Evolutionary conservation across 1,284 basidiomycete species (phyloP).

Genomic region (Ceratobasidium sp.): DNA sequence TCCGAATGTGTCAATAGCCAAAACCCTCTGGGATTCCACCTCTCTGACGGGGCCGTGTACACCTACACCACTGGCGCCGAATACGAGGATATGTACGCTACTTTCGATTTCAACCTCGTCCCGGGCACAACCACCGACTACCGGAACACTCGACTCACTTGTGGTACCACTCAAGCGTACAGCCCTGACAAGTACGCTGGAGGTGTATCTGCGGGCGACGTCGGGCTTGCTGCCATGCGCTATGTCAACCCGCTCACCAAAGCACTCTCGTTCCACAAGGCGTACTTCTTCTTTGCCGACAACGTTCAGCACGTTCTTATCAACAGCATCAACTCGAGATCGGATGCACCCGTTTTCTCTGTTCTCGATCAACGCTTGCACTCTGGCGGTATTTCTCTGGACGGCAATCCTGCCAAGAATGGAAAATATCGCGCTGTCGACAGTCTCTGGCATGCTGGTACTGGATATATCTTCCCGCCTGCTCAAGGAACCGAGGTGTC

Average conservation of each 20-base stretch:
- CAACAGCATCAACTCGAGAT: constrained; percentile 62
- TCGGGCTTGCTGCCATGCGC: constrained; percentile 70
- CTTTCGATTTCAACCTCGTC: constrained; percentile 80
- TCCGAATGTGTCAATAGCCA: constrained; percentile 73
- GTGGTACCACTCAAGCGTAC: constrained; percentile 58
- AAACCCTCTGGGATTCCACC: constrained; percentile 75
- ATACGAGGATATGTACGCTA: constrained; percentile 74
- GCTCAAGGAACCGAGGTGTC: constrained; percentile 14
- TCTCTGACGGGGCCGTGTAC: constrained; percentile 73
- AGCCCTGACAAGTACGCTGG: constrained; percentile 72
- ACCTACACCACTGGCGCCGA: constrained; percentile 73
- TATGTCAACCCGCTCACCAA: constrained; percentile 66
- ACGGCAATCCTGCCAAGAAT: constrained; percentile 56
- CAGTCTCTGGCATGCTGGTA: constrained; percentile 68
- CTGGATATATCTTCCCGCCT: constrained; percentile 65
- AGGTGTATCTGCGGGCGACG: constrained; percentile 67
- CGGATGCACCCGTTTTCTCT: constrained; percentile 65
- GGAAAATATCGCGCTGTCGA: constrained; percentile 55
- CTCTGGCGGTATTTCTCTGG: constrained; percentile 61
- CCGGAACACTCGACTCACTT: constrained; percentile 64
- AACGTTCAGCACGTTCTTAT: constrained; percentile 73
- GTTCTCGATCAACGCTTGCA: constrained; percentile 73
- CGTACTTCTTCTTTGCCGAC: constrained; percentile 76
- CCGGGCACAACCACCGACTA: constrained; percentile 77
- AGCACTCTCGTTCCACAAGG: constrained; percentile 71